phyloP scores from a whole-genome alignment of 2,329 filamentous ascomycete genomes.

The Trichoderma harzianum region DNA sequence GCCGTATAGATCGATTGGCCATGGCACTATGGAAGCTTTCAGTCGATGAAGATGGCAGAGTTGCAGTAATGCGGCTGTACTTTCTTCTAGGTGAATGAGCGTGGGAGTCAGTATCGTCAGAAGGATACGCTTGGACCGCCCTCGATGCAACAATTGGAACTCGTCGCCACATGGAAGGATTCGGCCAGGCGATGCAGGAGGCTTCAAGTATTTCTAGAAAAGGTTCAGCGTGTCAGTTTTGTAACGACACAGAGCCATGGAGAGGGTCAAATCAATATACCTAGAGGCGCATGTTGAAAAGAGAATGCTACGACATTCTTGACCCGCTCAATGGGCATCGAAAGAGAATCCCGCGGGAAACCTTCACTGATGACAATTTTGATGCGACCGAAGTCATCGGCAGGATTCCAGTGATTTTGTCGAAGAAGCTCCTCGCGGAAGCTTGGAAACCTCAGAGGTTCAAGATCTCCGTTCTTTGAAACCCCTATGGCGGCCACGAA shows the following conservation, averaged over 20 bases:
- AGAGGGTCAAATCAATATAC: slow-evolving; percentile 40
- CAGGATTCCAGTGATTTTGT: slow-evolving; percentile 68
- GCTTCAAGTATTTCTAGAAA: slow-evolving; percentile 63
- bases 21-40: not conserved
- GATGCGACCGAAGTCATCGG: slow-evolving; percentile 70
- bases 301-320: slow-evolving; percentile 75
- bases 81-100: slow-evolving; percentile 57
- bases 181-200: slow-evolving; percentile 77
- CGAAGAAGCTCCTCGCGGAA: slow-evolving; percentile 68
- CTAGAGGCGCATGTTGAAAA: slow-evolving; percentile 78
- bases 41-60: not conserved
- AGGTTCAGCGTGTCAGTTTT: not conserved
- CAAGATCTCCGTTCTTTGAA: slow-evolving; percentile 55
- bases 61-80: not conserved
- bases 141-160: slow-evolving; percentile 41
- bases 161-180: slow-evolving; percentile 63
- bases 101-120: slow-evolving; percentile 54
- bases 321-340: slow-evolving; percentile 59
- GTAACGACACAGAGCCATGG: no score
- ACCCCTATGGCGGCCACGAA: slow-evolving; percentile 36
- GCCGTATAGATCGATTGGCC: not conserved
- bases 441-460: slow-evolving; percentile 65
- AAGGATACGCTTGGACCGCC: slow-evolving; percentile 39
- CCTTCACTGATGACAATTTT: slow-evolving; percentile 74
- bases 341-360: slow-evolving; percentile 52